Percentiles rank a stretch among this genome's conserved stretches.
Conservation (phyloP, 805 yeast genomes). For the Candida odintsovae region DNA sequence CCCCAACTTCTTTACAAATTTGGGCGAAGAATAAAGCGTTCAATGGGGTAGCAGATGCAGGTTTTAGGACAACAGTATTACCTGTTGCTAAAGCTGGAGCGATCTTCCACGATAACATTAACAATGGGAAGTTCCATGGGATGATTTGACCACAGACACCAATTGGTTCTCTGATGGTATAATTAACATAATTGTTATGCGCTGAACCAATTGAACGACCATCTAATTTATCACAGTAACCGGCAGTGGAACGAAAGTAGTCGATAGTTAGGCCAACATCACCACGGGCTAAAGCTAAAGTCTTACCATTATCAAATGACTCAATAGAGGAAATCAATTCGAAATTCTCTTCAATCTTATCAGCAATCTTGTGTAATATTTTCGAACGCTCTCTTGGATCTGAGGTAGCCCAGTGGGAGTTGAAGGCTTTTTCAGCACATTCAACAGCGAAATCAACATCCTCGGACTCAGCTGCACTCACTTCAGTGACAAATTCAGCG, state of each 20-base stretch:
- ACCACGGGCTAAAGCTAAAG: conserved; percentile 57
- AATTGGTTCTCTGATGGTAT: conserved; percentile 66
- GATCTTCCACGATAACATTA: conserved; percentile 76
- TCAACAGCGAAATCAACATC: conserved; percentile 69
- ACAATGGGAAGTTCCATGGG: conserved; percentile 82
- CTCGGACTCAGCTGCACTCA: conserved; percentile 51
- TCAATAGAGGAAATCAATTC: conserved; percentile 66
- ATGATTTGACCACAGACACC: conserved; percentile 83
- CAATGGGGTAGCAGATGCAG: conserved; percentile 75
- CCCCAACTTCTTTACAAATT: conserved; percentile 60
- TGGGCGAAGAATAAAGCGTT: conserved; percentile 61
- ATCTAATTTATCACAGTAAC: conserved; percentile 62
- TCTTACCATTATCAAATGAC: conserved; percentile 73
- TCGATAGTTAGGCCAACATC: conserved; percentile 61
- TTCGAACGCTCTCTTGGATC: conserved; percentile 54
- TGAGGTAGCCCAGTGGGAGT: conserved; percentile 48
- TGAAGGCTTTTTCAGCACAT: conserved; percentile 60
- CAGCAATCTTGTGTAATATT: conserved; percentile 57
- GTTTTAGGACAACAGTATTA: conserved; percentile 65
- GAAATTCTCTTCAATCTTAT: conserved; percentile 55
- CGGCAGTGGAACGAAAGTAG: conserved; percentile 67
- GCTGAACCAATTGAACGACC: conserved; percentile 66
- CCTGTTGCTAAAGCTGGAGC: conserved; percentile 78
- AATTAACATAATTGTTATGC: conserved; percentile 48
- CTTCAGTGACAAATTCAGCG: conserved; percentile 52